Base-by-base conservation (phyloP, 176 grass and related monocot species). In the Juncus effusus region DNA sequence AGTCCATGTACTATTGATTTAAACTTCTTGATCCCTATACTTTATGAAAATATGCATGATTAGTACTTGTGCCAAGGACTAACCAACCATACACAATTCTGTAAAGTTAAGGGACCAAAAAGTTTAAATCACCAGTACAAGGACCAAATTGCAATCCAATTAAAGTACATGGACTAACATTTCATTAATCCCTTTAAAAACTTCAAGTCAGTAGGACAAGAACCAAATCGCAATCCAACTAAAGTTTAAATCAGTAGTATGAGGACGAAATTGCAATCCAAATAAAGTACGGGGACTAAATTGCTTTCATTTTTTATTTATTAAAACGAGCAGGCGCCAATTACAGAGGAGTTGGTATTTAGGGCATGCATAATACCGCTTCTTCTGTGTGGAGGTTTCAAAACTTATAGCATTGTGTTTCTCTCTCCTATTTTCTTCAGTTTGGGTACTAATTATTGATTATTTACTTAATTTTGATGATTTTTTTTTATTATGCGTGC, bases 341-440 rank as follows among this genome's bases (percentile, higher is more conserved):
- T 89, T 73, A 97, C 88, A 1, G 93, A 97, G 76, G 93, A 97
- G 72, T 12, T 97, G 42, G 93, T 89, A 79, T 97, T 97, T 74
- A 91, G 93, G 60, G 88, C 93, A 15, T 97, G 93, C 67, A 97
- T 97, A 87, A 77, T 97, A 72, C 82, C 93, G 56, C 78, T 92
- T 79, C 93, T 97, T 86, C 85, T 97, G 3, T 92, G 93, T 52
- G 93, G 87, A 52, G 85, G 88, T 77, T 91, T 97, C 70, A 88
- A 69, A 76, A 83, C 74, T 40, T 67, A 72, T 60, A 75, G 38
- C 58, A 86, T 97, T 74, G 86, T 92, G 60, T 92, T 97, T 73
- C n/a, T 97, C 4, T 86, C 70, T 77, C 88, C 93, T 42, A 62
- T 97, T 68, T 97, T 97, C 80, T 97, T 97, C 82, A 97, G 93